Conservation (phyloP, 2,329 filamentous ascomycete genomes). For the Colletotrichum eremochloae region DNA sequence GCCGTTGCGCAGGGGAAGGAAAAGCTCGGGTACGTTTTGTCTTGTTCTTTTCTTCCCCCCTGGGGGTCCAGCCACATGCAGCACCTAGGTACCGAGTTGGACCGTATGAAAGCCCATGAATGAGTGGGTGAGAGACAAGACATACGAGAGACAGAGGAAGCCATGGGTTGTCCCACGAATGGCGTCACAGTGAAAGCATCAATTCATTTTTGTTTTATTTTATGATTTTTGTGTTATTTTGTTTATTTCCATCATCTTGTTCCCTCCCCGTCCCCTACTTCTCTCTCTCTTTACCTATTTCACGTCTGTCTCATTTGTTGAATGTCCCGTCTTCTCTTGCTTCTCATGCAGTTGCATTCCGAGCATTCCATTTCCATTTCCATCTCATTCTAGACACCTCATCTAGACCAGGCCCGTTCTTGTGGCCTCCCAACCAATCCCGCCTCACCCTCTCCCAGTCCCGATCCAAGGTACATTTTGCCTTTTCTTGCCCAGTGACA, state of each 20-base stretch:
- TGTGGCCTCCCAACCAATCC: not conserved
- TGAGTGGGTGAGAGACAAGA: not conserved
- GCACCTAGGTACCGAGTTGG: no score
- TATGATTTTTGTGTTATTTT: not conserved
- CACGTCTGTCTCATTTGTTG: not conserved
- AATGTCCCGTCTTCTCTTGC: not conserved
- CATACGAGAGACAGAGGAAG: not conserved
- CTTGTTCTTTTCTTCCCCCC: not conserved
- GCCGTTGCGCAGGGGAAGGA: constrained; percentile 5
- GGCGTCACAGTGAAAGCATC: constrained; percentile 17
- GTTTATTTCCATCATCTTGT: not conserved
- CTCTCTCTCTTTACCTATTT: not conserved
- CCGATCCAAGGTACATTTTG: not conserved
- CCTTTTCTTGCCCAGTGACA: constrained; percentile 13
- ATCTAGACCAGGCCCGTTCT: not conserved
- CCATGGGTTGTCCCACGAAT: constrained; percentile 10
- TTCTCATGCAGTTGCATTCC: constrained; percentile 6
- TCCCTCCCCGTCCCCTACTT: no score
- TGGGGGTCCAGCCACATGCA: not conserved
- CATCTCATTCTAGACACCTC: constrained; percentile 2
- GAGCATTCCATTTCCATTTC: constrained; percentile 2
- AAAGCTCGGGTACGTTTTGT: not conserved
- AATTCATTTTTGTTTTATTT: not conserved
- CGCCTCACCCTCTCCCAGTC: constrained; percentile 1
- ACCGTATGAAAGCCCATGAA: not conserved